These are phyloP conservation scores for Xylaria palmicola DNA, from an alignment of 495 filamentous ascomycete species.

Conservation along the genomic window DNA sequence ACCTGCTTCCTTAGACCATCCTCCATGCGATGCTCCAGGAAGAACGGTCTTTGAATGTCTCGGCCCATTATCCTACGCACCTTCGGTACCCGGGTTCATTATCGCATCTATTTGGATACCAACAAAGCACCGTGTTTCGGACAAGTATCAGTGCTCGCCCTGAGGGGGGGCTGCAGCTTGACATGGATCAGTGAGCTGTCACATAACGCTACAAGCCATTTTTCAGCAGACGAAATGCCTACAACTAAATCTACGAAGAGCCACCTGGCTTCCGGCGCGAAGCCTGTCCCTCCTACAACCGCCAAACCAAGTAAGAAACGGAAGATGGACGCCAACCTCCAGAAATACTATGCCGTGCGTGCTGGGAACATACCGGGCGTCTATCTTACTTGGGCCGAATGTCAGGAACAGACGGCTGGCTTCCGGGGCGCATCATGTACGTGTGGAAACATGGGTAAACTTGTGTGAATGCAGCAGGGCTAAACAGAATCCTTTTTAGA, in stretches of 20 bases:
- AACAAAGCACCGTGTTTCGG: slow-evolving; percentile 29
- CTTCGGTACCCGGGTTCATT: slow-evolving; percentile 18
- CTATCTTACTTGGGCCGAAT: slow-evolving; percentile 82
- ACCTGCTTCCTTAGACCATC: slow-evolving; percentile 15
- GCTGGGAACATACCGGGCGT: slow-evolving; percentile 76
- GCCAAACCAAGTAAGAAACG: slow-evolving; percentile 37
- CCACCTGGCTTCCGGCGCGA: slow-evolving; percentile 6
- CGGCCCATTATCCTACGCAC: slow-evolving; percentile 20
- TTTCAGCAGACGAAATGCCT: slow-evolving; percentile 24
- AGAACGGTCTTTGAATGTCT: slow-evolving; percentile 31
- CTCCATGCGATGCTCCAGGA: slow-evolving; percentile 26
- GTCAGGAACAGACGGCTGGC: slow-evolving; percentile 77
- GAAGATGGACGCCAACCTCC: slow-evolving; percentile 40
- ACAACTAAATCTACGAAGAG: slow-evolving; percentile 19
- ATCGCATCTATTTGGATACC: background rate
- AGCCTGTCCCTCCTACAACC: background rate
- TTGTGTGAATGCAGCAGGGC: background rate
- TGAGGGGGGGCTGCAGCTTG: slow-evolving; percentile 17
- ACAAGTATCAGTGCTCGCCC: slow-evolving; percentile 24
- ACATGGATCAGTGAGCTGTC: slow-evolving; percentile 25
- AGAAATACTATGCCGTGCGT: slow-evolving; percentile 88
- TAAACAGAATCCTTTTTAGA: slow-evolving; percentile 48
- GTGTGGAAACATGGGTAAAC: slow-evolving; percentile 34
- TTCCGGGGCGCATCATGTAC: slow-evolving; percentile 80
- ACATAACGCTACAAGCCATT: slow-evolving; percentile 1